Base-by-base conservation (phyloP, 176 grass and related monocot species). In the Pharus latifolius region DNA sequence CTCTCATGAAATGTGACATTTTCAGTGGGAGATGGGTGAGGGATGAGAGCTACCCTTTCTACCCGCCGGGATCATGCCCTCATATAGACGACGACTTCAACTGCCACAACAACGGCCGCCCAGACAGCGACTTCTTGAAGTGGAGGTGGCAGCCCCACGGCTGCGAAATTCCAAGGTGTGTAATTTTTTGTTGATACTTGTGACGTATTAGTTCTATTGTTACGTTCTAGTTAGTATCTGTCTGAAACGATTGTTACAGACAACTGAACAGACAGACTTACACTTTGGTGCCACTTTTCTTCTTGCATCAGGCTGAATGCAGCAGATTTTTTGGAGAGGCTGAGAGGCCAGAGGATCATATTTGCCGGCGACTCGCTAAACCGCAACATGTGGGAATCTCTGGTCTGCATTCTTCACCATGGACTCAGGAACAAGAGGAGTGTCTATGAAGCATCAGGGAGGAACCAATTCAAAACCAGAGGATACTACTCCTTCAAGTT, bases 371-470 rank as follows among this genome's bases (percentile, higher is more conserved):
- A 98, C 60, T 98, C 94, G 17, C 78, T 98, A 31, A 90, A 87
- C 44, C 74, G 94, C 32, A 98, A 98, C 86, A 93, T 99, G 95
- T 94, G 95, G 95, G 95, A 99, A 80, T 94, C 95, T 18, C 77
- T 99, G 48, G 90, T 94, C 23, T 99, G 95, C 65, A 86, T 69
- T 72, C 89, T 94, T 27, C 95, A 76, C 30, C 81, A 91, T 25
- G 83, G 73, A 2, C 75, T 99, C 54, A 70, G 56, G 46, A 49
- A 94, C 62, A 94, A 94, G 73, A 81, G 77, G 49, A 88, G 54
- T 38, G 84, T 88, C 63, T 84, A 83, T 23, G 90, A 94, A 56
- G 82, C 61, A 17, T 94, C 90, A 14, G 93, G 83, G 62, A 90
- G 70, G 83, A 90, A 78, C 79, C 80, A 76, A 31, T 92, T 87